phyloP scores from a whole-genome alignment of 2,329 filamentous ascomycete genomes.

The Colletotrichum acutatum region DNA sequence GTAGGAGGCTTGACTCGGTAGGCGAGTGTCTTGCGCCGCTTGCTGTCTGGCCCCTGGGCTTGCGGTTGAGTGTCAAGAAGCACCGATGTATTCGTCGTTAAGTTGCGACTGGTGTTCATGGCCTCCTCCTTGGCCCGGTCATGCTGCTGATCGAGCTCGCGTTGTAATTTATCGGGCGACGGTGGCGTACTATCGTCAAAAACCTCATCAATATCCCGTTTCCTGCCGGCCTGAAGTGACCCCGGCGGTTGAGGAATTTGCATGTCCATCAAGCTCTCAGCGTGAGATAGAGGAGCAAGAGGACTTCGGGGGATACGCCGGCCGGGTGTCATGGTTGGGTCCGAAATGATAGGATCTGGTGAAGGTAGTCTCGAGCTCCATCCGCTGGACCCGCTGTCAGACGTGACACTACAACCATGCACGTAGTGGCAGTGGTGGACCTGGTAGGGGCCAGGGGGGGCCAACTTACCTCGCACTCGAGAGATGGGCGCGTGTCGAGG shows the following conservation, averaged over 20 bases:
- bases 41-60: neutral
- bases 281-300: constrained; percentile 4
- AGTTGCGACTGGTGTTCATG: neutral
- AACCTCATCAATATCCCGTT: constrained; percentile 24
- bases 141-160: constrained; percentile 31
- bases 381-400: constrained; percentile 24
- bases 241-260: constrained; percentile 7
- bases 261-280: constrained; percentile 29
- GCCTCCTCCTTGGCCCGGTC: constrained; percentile 29
- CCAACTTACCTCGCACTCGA: constrained; percentile 24
- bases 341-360: constrained; percentile 10
- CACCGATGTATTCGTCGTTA: neutral
- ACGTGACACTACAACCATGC: constrained; percentile 6
- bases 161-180: constrained; percentile 22
- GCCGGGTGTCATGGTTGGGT: constrained; percentile 2
- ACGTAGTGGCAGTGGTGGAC: constrained; percentile 2
- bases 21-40: constrained; percentile 13
- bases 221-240: constrained; percentile 3
- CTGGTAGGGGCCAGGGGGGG: neutral
- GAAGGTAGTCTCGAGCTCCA: constrained; percentile 25
- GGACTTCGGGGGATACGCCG: constrained; percentile 18
- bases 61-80: neutral
- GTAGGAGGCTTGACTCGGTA: constrained; percentile 11
- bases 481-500: constrained; percentile 29
- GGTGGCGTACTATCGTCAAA: constrained; percentile 22